Percentiles rank a stretch among this genome's conserved stretches.
phyloP scores from a whole-genome alignment of 2,329 filamentous ascomycete species.

The Raffaelea arxii region DNA sequence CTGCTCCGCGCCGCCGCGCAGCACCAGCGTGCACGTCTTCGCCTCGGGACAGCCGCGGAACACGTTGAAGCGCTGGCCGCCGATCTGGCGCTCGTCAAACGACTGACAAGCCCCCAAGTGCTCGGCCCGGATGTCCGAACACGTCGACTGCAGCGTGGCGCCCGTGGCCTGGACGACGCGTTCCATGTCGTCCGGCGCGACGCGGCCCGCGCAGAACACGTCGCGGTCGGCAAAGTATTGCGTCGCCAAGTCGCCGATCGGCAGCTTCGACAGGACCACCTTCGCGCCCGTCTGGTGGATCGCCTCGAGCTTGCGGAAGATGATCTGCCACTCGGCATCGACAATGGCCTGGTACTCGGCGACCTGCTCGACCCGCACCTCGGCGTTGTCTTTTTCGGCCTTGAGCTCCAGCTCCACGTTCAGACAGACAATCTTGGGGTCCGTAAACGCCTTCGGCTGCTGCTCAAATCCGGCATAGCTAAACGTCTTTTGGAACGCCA shows the following conservation, averaged over 20 bases:
- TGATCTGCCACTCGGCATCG: slow-evolving; percentile 99
- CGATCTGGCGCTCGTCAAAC: slow-evolving; percentile 96
- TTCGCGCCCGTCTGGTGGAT: slow-evolving; percentile 90
- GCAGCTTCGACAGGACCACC: slow-evolving; percentile 93
- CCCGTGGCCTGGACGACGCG: slow-evolving; percentile 92
- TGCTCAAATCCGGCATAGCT: slow-evolving; percentile 98
- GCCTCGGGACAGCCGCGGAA: slow-evolving; percentile 93
- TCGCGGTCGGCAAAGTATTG: slow-evolving; percentile 98
- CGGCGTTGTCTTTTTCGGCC: slow-evolving; percentile 98
- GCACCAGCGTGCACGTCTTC: slow-evolving; percentile 92
- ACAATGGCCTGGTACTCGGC: slow-evolving; percentile 99
- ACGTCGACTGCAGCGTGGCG: slow-evolving; percentile 86
- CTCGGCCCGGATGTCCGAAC: slow-evolving; percentile 82
- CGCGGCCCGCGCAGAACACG: slow-evolving; percentile 94
- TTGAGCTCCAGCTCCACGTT: slow-evolving; percentile 98
- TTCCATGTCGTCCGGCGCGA: slow-evolving; percentile 86
- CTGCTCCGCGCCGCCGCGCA: slow-evolving; percentile 93
- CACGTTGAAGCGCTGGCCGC: slow-evolving; percentile 95
- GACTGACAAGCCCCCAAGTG: slow-evolving; percentile 83
- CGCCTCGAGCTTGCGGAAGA: slow-evolving; percentile 98
- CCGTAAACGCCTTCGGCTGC: slow-evolving; percentile 88
- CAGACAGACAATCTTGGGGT: slow-evolving; percentile 93
- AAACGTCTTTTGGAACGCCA: slow-evolving; percentile 99
- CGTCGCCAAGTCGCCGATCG: slow-evolving; percentile 93
- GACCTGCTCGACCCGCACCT: slow-evolving; percentile 95